Base-by-base conservation (phyloP, 176 grass and related monocot species). In the Rhynchospora breviuscula region DNA sequence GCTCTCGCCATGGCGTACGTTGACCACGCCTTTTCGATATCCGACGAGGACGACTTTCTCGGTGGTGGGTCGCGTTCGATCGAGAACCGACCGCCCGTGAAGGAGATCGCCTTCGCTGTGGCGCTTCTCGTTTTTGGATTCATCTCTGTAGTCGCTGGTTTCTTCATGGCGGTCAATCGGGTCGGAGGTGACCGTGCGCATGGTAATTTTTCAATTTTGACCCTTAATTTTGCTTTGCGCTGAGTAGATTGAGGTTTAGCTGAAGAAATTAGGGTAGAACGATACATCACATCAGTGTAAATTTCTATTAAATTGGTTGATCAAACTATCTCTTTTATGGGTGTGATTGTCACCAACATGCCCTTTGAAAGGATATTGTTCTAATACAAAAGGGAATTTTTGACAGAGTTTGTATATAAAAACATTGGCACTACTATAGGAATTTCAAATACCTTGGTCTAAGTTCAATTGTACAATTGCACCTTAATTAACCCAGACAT, bases 21-120 rank as follows among this genome's bases (percentile, higher is more conserved):
- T 23, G 96, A 99, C 91, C 96, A 99, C 89, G 88, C 93, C 49
- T 99, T 99, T 85, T 95, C 96, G 83, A 95, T 95, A 88, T 85
- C 93, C 59, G 96, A 99, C 78, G 93, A 99, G 79, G 96, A 95
- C 78, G 89, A 95, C 86, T 90, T 95, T 75, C 67, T 98, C 69
- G 89, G 86, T 62, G 92, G 91, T 25, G 92, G 48, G 77, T 79
- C 46, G 82, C 83, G 47, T 91, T 89, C 62, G 84, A 79, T 86
- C 72, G 62, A 72, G 25, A 87, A 73, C 73, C 84, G 93, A 0
- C 93, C 91, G 14, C 96, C 96, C n/a, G 52, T 99, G 59, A 99
- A 99, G 86, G 96, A 95, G 96, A 95, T 99, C 91, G 93, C 91
- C 86, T 91, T 98, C 86, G 92, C 95, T 47, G 79, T 92, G 81